Base-by-base conservation (phyloP, 352 stramenopile species). In the Phytophthora multivora region DNA sequence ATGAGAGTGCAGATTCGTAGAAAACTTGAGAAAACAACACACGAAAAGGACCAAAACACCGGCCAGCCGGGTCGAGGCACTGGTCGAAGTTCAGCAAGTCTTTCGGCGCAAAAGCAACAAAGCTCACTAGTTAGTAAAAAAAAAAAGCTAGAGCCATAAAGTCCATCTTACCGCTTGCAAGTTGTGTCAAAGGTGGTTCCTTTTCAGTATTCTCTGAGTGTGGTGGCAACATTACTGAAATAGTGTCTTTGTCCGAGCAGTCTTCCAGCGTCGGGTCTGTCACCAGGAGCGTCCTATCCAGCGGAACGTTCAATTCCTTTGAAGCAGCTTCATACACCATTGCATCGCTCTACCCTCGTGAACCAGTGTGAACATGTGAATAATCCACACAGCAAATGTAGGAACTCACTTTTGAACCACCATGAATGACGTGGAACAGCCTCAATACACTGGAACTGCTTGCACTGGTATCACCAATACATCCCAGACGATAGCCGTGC, bases 1-100 rank as follows among this genome's bases (percentile, higher is more conserved):
- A 86, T 2, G 78, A 90, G 9, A 80, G 54, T 5, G 55, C 8
- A 4, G 75, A 83, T 47, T 89, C 58, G 53, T 82, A 81, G 53
- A 93, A 93, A 1, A 93, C 47, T 57, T 93, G 73, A 4, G 68
- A 70, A 18, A 63, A 41, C 2, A 60, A 31, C 4, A 95, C 70
- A 7, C 68, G 66, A 43, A 79, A 74, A 23, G 74, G 59, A 3
- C 80, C 80, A 51, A 90, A 92, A 51, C 64, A 67, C 4, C 70
- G 63, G 0, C 57, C 50, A 30, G 66, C 41, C 7, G 42, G 69
- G 28, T 75, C 79, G 19, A 77, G 67, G n/a, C 48, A 77, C 23
- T 74, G 42, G 2, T 77, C 57, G 31, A 79, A 79, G 31, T 70
- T 68, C 11, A 86, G 51, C 36, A 83, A 42, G 5, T 75, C 73